phyloP scores from a whole-genome alignment of 768 basidiomycete species.

The Gyrodon lividus region DNA sequence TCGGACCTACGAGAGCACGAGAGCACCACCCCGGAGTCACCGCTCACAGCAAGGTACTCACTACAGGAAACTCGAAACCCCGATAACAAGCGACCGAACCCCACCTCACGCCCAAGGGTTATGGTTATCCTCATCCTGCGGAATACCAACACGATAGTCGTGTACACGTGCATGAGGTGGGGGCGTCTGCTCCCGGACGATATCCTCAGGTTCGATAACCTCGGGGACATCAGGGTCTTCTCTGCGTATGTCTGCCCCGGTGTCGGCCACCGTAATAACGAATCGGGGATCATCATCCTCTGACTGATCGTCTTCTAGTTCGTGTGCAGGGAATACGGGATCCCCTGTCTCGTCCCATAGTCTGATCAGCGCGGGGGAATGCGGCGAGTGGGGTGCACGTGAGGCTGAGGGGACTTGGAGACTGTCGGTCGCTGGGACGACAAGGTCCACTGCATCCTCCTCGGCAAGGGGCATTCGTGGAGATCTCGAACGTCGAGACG shows the following conservation, averaged over 20 bases:
- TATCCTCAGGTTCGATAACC: conserved; percentile 3
- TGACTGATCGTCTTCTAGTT: neutral
- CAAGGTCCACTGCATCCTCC: conserved; percentile 85
- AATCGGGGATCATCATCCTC: neutral
- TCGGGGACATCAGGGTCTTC: neutral
- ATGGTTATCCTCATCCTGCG: conserved; percentile 15
- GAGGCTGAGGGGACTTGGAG: conserved; percentile 18
- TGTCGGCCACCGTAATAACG: conserved; percentile 5
- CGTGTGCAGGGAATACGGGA: neutral
- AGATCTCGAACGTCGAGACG: neutral
- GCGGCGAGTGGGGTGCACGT: conserved; percentile 15
- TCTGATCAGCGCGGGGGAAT: conserved; percentile 20
- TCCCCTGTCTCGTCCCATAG: conserved; percentile 23
- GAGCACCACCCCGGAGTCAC: too few species aligned
- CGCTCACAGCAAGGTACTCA: too few species aligned
- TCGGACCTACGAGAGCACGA: too few species aligned
- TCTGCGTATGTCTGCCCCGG: neutral
- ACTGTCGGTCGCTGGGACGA: conserved; percentile 43
- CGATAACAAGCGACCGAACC: too few species aligned
- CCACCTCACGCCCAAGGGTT: conserved; percentile 26
- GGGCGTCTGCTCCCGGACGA: conserved; percentile 18
- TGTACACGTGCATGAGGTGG: conserved; percentile 14
- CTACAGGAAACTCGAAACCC: too few species aligned
- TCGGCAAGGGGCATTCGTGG: conserved; percentile 19
- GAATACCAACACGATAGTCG: conserved; percentile 8